Base-by-base conservation (phyloP, 2,329 filamentous ascomycete genomes). In the Fusarium fujikuroi region DNA sequence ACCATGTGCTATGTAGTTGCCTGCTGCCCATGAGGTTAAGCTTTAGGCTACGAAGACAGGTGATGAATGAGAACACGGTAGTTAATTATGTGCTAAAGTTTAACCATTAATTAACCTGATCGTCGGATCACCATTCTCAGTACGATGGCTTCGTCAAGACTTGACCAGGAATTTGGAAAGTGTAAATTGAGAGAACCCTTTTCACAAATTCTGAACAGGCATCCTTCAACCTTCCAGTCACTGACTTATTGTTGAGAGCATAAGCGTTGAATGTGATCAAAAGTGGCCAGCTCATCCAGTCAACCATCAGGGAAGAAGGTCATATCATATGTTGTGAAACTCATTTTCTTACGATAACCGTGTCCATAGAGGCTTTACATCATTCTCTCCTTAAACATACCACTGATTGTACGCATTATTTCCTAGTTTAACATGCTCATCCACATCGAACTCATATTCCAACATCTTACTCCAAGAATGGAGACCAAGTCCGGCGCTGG, bases 241-340 rank as follows among this genome's bases (percentile, higher is more conserved):
- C 23, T 2, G 18, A 4, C 7, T 14, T 9, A 19, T 8, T 19
- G 23, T 7, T 46, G 18, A 28, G 23, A 25, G 23, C 18, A 14
- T 19, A 8, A 2, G 23, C 5, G 0, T 19, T 14, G 2, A 3
- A 25, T 28, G 23, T 28, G 23, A 28, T 46, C 5, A 6, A 0
- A 19, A 19, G 43, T 28, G 0, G 8, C 18, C 18, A 4, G 2
- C 18, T 19, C 43, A 46, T 25, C 2, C 0, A 0, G 18, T 7
- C 23, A 46, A 1, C 3, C 18, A 0, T 19, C 0, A 25, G 43
- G 23, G 0, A 46, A 28, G 10, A 11, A 0, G 43, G 7, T 0
- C 23, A 19, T 25, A 0, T 19, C 11, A 19, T 19, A 3, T 46
- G 19, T 46, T 12, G 43, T 18, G 5, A 18, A 23, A 44, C 9